These are phyloP conservation scores for Lactarius sanguifluus DNA, from an alignment of 768 basidiomycete genomes.

Conservation along the genomic window DNA sequence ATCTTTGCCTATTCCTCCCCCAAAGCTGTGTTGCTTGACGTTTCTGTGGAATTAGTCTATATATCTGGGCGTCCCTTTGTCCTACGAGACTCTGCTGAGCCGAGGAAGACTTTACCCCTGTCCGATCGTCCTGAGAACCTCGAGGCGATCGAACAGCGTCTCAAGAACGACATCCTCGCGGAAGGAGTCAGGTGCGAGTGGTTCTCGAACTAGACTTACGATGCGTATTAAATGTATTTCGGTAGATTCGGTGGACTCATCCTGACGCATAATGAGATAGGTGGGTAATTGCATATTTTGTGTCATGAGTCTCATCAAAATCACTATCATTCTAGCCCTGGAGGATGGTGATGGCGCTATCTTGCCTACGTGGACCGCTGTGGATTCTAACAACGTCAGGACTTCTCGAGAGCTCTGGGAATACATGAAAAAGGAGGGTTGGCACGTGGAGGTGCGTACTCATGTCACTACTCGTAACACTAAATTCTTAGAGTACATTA, in stretches of 20 bases:
- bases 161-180: constrained; percentile 88
- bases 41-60: constrained; percentile 51
- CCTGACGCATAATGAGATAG: constrained; percentile 91
- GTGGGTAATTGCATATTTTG: constrained; percentile 40
- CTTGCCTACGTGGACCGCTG: constrained; percentile 90
- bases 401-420: constrained; percentile 89
- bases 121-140: constrained; percentile 95
- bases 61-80: constrained; percentile 94
- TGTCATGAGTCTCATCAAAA: neutral
- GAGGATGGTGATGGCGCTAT: constrained; percentile 77
- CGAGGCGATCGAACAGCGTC: constrained; percentile 84
- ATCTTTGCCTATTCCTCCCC: constrained; percentile 30
- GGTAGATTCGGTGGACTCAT: constrained; percentile 83
- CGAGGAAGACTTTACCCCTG: constrained; percentile 71
- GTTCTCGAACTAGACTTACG: constrained; percentile 16
- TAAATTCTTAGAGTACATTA: constrained; percentile 33
- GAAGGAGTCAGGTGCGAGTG: constrained; percentile 66
- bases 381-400: constrained; percentile 78
- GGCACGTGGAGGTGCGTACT: constrained; percentile 80
- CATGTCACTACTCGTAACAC: constrained; percentile 13
- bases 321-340: constrained; percentile 38
- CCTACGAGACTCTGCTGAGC: constrained; percentile 81
- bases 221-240: constrained; percentile 8
- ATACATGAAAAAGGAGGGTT: constrained; percentile 73
- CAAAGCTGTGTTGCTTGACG: constrained; percentile 20